phyloP scores from a whole-genome alignment of 805 yeast species.

The Ogataea nitratoaversa region DNA sequence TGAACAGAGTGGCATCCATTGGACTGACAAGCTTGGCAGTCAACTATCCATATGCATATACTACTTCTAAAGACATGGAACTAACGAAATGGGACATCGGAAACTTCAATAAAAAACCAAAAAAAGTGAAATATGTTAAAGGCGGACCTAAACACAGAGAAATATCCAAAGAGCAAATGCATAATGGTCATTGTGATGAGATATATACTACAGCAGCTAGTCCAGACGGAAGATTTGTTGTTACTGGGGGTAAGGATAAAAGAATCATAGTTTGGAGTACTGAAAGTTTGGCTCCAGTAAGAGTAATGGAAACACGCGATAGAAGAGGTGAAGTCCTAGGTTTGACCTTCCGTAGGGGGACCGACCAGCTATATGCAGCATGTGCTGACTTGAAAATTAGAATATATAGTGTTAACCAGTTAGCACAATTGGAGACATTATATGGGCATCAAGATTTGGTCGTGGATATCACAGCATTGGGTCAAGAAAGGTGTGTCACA shows the following conservation, averaged over 20 bases:
- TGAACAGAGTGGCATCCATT: slow-evolving; percentile 58
- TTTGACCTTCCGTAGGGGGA: slow-evolving; percentile 69
- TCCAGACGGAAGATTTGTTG: slow-evolving; percentile 83
- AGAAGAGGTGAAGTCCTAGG: slow-evolving; percentile 69
- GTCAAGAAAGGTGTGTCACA: slow-evolving; percentile 88
- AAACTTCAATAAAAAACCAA: slow-evolving; percentile 53
- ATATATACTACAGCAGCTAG: slow-evolving; percentile 77
- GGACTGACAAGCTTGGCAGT: slow-evolving; percentile 55
- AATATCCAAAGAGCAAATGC: slow-evolving; percentile 43
- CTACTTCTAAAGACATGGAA: slow-evolving; percentile 78
- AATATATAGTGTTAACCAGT: slow-evolving; percentile 79
- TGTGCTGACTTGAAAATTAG: slow-evolving; percentile 90
- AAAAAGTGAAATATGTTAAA: slow-evolving; percentile 55
- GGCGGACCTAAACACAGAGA: slow-evolving; percentile 53
- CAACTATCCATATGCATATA: slow-evolving; percentile 60
- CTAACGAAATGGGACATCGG: slow-evolving; percentile 76
- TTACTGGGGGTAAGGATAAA: slow-evolving; percentile 86
- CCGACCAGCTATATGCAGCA: slow-evolving; percentile 86
- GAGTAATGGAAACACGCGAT: slow-evolving; percentile 72
- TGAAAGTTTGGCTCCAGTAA: slow-evolving; percentile 69
- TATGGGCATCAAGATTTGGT: slow-evolving; percentile 96
- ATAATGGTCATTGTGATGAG: slow-evolving; percentile 73
- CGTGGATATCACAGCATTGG: slow-evolving; percentile 73
- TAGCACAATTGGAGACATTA: slow-evolving; percentile 82
- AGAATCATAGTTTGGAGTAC: slow-evolving; percentile 82